These are phyloP conservation scores for Biscutella auriculata DNA, from an alignment of 441 rosid species.

Conservation along the genomic window DNA sequence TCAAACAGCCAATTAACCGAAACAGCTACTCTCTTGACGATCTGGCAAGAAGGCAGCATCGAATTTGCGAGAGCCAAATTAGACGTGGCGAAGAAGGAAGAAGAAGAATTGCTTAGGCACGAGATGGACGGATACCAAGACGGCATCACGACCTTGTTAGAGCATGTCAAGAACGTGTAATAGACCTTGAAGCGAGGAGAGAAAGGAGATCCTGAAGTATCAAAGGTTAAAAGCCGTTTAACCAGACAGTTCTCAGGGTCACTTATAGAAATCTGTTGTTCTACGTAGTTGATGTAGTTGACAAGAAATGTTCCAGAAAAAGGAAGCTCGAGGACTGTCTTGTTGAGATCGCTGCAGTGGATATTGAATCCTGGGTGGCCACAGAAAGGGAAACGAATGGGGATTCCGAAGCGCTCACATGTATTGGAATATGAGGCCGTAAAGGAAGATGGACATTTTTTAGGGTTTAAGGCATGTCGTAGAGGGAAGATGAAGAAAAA, in stretches of 20 bases:
- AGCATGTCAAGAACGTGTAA: constrained; percentile 12
- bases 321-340: constrained; percentile 36
- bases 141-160: neutral
- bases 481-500: constrained; percentile 9
- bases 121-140: neutral
- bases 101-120: constrained; percentile 7
- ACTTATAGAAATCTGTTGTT: constrained; percentile 25
- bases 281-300: constrained; percentile 29
- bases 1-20: constrained; percentile 25
- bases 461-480: neutral
- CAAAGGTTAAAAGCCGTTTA: constrained; percentile 4
- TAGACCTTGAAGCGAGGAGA: neutral
- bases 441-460: constrained; percentile 13
- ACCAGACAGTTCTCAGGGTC: constrained; percentile 1
- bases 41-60: constrained; percentile 27
- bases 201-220: constrained; percentile 5
- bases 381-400: constrained; percentile 53
- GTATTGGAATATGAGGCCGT: neutral
- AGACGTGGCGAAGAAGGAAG: neutral
- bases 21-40: constrained; percentile 22
- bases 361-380: constrained; percentile 44
- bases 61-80: constrained; percentile 5
- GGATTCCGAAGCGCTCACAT: constrained; percentile 21
- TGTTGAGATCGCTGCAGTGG: constrained; percentile 21
- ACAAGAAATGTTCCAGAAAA: constrained; percentile 39